A percentile compares a stretch with the other conserved stretches of the same genome.
Evolutionary conservation across 2,329 filamentous ascomycete species (phyloP).

Genomic region (Alternaria brassicicola): DNA sequence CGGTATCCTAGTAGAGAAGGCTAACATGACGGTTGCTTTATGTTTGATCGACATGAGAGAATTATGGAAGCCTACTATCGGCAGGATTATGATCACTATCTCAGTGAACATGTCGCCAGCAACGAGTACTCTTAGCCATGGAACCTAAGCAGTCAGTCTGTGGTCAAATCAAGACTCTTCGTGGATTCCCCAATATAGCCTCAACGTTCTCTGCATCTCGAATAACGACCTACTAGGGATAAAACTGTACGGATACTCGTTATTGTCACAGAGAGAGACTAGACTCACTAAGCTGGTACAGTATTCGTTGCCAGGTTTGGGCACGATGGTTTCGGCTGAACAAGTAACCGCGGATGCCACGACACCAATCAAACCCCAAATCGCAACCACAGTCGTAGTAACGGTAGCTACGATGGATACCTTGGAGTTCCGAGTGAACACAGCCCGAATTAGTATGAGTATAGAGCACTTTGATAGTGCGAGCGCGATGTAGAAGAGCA

Average conservation of each 20-base stretch:
- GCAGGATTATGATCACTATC: neutral
- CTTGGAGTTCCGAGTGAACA: conserved; percentile 1
- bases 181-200: too few species aligned
- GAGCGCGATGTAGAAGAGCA: conserved; percentile 10
- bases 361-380: conserved; percentile 1
- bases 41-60: neutral
- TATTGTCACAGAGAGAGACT: neutral
- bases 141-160: neutral
- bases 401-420: neutral
- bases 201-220: neutral
- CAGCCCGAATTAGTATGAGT: neutral
- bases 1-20: conserved; percentile 11
- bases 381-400: neutral
- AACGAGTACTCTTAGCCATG: conserved; percentile 7
- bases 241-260: neutral
- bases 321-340: neutral
- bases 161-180: neutral
- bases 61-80: conserved; percentile 6
- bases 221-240: neutral
- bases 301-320: neutral
- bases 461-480: conserved; percentile 10
- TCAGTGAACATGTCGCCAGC: conserved; percentile 6
- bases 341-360: conserved; percentile 5
- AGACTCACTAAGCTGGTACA: neutral
- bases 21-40: conserved; percentile 9